Evolutionary conservation across 202 grass and related monocot species (phyloP), one percentile per base, ranked within the genome.

Genomic region (Miscanthus sacchariflorus): DNA sequence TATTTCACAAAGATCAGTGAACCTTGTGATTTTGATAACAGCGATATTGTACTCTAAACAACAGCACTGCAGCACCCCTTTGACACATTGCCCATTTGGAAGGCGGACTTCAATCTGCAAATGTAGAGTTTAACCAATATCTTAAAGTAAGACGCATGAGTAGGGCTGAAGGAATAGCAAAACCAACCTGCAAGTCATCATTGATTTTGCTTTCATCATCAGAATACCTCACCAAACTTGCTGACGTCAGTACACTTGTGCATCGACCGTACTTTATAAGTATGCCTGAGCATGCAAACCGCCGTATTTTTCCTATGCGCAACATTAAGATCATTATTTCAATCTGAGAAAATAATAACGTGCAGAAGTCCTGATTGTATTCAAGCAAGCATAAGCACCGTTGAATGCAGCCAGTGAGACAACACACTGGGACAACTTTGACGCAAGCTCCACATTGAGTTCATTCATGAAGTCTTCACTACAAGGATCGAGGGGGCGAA

Each of bases 391-490:
- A 50, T 18, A 43, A 11, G 73, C 17, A 49, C 40, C 24, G 8
- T 25, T 81, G 54, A 74, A 87, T 49, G 77, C 80, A 87, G 77
- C 77, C 33, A 87, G 77, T 33, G 85, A 71, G 58, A 87, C 85
- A 40, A 87, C 68, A 59, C 21, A 66, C 27, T 15, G 49, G 48
- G 85, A 48, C 77, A 81, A 80, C 21, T 74, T 73, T 81, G 71
- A 66, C 38, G 77, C 77, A 87, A 87, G 59, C 28, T 80, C 12
- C 13, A 45, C 59, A 46, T 14, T 65, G 7, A 80, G 23, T 45
- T 78, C 50, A 28, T 81, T 81, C 5, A 74, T 8, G 68, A 65
- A 33, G 49, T 48, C 69, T 48, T 8, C 77, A 81, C 73, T 12
- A 50, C 48, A 50, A 50, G 48, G 48, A 50, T 50, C 48, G 14